These are phyloP conservation scores for Aspergillus incahuasiensis DNA, from an alignment of 495 filamentous ascomycete species.

Conservation along the genomic window DNA sequence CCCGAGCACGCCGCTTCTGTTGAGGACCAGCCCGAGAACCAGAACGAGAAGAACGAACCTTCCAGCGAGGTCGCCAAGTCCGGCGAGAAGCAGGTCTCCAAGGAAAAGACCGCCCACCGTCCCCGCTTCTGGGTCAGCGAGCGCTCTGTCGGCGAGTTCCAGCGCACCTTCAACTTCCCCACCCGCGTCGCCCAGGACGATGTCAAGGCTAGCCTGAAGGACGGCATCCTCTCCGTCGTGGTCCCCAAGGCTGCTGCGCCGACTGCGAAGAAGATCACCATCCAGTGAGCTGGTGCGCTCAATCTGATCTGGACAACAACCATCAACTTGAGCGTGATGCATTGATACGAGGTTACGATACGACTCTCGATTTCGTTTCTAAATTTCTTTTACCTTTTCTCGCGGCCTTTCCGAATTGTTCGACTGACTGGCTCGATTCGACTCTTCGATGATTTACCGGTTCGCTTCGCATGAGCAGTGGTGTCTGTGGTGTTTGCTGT, in stretches of 20 bases:
- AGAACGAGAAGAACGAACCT: no score
- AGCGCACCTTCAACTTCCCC: conserved; percentile 78
- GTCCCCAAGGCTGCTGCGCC: conserved; percentile 74
- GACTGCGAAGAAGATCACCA: conserved; percentile 51
- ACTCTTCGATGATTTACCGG: no score
- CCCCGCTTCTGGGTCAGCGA: conserved; percentile 79
- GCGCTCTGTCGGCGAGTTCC: conserved; percentile 79
- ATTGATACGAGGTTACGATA: conserved; percentile 1
- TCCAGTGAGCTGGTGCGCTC: conserved; percentile 43
- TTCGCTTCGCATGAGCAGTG: not conserved
- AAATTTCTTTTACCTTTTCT: not conserved
- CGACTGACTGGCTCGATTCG: no score
- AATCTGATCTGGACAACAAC: not conserved
- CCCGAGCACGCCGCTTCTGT: not conserved
- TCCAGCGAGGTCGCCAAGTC: conserved; percentile 9
- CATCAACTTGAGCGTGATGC: not conserved
- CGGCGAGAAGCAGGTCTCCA: conserved; percentile 15
- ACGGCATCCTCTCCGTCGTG: conserved; percentile 69
- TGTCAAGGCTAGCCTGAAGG: conserved; percentile 72
- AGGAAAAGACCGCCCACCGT: conserved; percentile 20
- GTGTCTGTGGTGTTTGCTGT: not conserved
- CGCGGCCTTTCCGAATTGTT: not conserved
- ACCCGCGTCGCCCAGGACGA: conserved; percentile 67
- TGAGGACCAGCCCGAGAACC: conserved; percentile 14
- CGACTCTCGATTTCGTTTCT: not conserved